Evolutionary conservation across 2,329 filamentous ascomycete species (phyloP).

Genomic region (Xylaria hypoxylon): DNA sequence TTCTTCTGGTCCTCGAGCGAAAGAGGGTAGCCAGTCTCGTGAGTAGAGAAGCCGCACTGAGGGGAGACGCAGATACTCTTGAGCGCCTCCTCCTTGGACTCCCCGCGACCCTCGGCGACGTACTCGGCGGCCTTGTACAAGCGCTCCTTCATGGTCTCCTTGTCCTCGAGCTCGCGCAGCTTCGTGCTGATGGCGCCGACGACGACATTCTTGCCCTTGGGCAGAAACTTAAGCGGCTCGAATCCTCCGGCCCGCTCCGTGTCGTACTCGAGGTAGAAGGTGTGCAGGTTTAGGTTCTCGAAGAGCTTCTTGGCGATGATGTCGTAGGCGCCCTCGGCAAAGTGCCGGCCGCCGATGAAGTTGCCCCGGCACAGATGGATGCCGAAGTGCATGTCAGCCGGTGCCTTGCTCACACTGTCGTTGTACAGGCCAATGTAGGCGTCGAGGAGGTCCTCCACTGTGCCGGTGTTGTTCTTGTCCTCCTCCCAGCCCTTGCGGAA

Average conservation of each 20-base stretch:
- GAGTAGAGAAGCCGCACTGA: conserved; percentile 80
- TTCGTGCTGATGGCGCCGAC: conserved; percentile 74
- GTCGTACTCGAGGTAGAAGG: conserved; percentile 78
- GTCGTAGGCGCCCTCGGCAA: conserved; percentile 75
- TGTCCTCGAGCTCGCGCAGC: conserved; percentile 70
- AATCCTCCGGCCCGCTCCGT: conserved; percentile 73
- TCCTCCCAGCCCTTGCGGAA: conserved; percentile 77
- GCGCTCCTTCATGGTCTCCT: conserved; percentile 71
- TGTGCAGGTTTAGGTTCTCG: conserved; percentile 71
- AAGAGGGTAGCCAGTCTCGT: conserved; percentile 78
- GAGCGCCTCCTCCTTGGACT: conserved; percentile 74
- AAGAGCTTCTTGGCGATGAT: conserved; percentile 75
- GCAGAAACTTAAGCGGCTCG: conserved; percentile 71
- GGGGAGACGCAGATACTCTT: conserved; percentile 76
- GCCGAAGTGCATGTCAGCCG: conserved; percentile 78
- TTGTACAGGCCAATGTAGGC: conserved; percentile 84
- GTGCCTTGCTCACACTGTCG: conserved; percentile 71
- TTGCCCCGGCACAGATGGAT: conserved; percentile 80
- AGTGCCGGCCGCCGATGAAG: conserved; percentile 74
- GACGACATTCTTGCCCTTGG: conserved; percentile 71
- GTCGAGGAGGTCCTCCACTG: conserved; percentile 77
- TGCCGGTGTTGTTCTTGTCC: conserved; percentile 74
- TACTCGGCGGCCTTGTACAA: conserved; percentile 73
- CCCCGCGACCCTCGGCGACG: conserved; percentile 74
- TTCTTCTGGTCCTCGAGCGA: conserved; percentile 76